Base-by-base conservation (phyloP, 441 rosid genomes). In the Capsella rubella region DNA sequence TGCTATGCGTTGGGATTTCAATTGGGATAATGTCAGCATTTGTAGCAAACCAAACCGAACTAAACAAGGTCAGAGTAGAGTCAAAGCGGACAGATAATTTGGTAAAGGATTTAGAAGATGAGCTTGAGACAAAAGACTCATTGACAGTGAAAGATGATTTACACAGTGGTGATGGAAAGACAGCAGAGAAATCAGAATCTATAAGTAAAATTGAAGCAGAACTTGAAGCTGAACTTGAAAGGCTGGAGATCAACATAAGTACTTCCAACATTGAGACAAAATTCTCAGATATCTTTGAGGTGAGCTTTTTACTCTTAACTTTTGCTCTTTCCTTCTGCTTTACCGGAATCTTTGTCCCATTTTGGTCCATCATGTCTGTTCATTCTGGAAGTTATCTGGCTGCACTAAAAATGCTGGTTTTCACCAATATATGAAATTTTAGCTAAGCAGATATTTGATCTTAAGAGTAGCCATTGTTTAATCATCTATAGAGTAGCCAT, bases 211-310 rank as follows among this genome's bases (percentile, higher is more conserved):
- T 93, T 69, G 98, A 91, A 85, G 97, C 96, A 16, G 98, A 91
- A 76, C 94, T 93, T 79, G 96, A 89, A 87, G 97, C 96, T 74
- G 98, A 91, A 82, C 91, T 91, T 27, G 89, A 87, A 83, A 88
- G 87, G 67, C 62, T 77, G 21, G 80, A 77, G 35, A 39, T 71
- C 34, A 77, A 77, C 76, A 76, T 76, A 67, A 49, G n/a, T 39
- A 28, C 67, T 14, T 76, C 75, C 67, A 56, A 76, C 37, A 40
- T 32, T 11, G 80, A 69, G 47, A 69, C 54, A 28, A 25, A 37
- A 46, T 75, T 39, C 39, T 43, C 60, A 32, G 77, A 73, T 65
- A 43, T 12, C 51, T 65, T 35, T 25, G 77, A 73, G 71, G 77
- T 73, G 57, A 54, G 76, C 2, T 52, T 8, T 40, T 16, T 51